Evolutionary conservation across 106 monocot species (phyloP).

Genomic region (Chionographis japonica): DNA sequence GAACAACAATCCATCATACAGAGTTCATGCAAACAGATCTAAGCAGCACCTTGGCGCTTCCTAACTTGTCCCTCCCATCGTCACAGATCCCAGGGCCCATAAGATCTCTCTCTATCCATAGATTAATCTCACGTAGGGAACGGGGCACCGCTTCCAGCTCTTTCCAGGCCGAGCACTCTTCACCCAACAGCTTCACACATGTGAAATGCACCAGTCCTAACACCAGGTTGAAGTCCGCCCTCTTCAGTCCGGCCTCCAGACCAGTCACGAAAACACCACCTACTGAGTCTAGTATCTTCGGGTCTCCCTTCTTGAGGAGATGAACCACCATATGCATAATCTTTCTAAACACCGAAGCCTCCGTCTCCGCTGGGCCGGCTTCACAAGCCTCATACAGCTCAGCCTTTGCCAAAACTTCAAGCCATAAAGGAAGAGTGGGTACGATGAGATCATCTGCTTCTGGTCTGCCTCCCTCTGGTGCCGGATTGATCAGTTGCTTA

Average conservation of each 20-base stretch:
- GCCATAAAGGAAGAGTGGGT: conserved; percentile 44
- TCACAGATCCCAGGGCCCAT: conserved; percentile 12
- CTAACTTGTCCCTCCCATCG: conserved; percentile 37
- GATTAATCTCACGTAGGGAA: conserved; percentile 33
- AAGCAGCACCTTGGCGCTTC: conserved; percentile 31
- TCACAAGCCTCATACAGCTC: conserved; percentile 35
- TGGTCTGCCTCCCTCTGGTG: not conserved
- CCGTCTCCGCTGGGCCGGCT: conserved; percentile 2
- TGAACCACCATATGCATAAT: conserved; percentile 33
- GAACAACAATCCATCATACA: conserved; percentile 3
- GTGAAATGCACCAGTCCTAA: conserved; percentile 57
- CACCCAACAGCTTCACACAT: conserved; percentile 47
- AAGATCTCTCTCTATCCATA: conserved; percentile 31
- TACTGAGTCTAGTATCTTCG: conserved; percentile 48
- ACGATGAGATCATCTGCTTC: not conserved
- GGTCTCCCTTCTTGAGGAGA: conserved; percentile 65
- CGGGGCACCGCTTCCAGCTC: conserved; percentile 26
- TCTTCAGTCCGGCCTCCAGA: conserved; percentile 33
- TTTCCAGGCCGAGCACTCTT: conserved; percentile 12
- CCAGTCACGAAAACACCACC: conserved; percentile 27
- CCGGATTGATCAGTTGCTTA: conserved; percentile 28
- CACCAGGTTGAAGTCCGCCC: conserved; percentile 34
- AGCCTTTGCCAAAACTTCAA: conserved; percentile 40
- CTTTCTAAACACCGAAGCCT: conserved; percentile 25
- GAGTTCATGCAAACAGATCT: conserved; percentile 20